Conservation (phyloP, 441 rosid species). For the Hura crepitans region DNA sequence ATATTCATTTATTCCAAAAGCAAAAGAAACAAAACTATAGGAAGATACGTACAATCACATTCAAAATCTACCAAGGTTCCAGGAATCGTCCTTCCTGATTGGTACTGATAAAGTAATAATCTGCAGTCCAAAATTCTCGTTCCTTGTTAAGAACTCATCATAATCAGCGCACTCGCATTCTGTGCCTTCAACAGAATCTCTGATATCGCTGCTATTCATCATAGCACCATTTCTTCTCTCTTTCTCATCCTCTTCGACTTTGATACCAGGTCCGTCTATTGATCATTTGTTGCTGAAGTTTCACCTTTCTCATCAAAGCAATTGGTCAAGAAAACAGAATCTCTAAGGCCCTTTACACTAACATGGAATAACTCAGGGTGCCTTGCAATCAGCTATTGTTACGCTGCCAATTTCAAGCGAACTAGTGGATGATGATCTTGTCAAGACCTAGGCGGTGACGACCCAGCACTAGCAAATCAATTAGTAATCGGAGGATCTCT, state of each 20-base stretch:
- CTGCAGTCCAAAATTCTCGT: slow-evolving; percentile 53
- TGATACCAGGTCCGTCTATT: slow-evolving; percentile 51
- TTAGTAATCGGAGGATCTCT: no score
- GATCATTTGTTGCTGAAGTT: slow-evolving; percentile 41
- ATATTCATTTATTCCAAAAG: no score
- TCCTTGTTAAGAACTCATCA: no score
- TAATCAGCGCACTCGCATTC: slow-evolving; percentile 48
- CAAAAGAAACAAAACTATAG: not conserved
- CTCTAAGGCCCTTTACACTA: slow-evolving; percentile 68
- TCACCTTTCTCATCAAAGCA: slow-evolving; percentile 66
- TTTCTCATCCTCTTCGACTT: slow-evolving; percentile 63
- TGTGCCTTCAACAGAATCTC: slow-evolving; percentile 18
- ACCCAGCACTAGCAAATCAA: no score
- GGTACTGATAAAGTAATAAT: slow-evolving; percentile 22
- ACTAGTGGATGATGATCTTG: no score
- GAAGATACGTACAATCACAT: not conserved
- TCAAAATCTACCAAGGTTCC: slow-evolving; percentile 53
- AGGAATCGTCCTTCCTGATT: slow-evolving; percentile 15
- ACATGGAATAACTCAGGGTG: slow-evolving; percentile 84
- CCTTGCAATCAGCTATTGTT: slow-evolving; percentile 65
- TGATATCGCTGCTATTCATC: slow-evolving; percentile 13
- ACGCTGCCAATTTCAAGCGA: no score
- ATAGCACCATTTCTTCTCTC: slow-evolving; percentile 40
- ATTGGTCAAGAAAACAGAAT: slow-evolving; percentile 70
- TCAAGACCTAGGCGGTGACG: no score